A percentile compares a stretch with the other conserved stretches of the same genome.
Conservation (phyloP, 352 stramenopile genomes). For the Phytophthora melonis region DNA sequence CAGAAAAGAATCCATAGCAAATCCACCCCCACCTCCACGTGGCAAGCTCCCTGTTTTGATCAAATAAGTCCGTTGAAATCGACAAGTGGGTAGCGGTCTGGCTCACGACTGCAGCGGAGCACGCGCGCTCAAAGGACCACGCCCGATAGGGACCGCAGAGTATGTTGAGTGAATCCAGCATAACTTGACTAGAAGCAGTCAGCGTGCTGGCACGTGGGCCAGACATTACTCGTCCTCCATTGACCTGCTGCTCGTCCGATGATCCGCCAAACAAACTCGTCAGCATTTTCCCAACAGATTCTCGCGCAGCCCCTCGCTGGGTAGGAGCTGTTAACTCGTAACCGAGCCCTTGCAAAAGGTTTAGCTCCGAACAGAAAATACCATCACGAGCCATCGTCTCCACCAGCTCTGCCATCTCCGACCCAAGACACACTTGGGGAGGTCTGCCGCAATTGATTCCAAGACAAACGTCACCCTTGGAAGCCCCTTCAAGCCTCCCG, state of each 20-base stretch:
- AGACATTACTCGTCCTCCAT: not conserved
- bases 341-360: not conserved
- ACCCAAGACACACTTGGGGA: not conserved
- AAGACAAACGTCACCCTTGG: not conserved
- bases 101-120: not conserved
- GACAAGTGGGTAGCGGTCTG: not conserved
- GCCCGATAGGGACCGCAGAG: not conserved
- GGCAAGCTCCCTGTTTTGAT: not conserved
- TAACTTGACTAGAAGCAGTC: not conserved
- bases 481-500: not conserved
- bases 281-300: slow-evolving; percentile 5
- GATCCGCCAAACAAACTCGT: not conserved
- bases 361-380: slow-evolving; percentile 1
- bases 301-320: slow-evolving; percentile 1
- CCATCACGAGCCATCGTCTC: slow-evolving; percentile 3
- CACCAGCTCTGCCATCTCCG: slow-evolving; percentile 1
- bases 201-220: not conserved
- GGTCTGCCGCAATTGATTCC: slow-evolving; percentile 3
- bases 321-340: not conserved
- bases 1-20: not conserved
- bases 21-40: not conserved
- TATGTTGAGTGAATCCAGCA: not conserved
- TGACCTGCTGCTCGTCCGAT: not conserved
- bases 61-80: not conserved
- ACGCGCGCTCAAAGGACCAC: not conserved